Percentiles rank a stretch among this genome's conserved stretches.
These are phyloP conservation scores for Phytopythium chamaehyphon DNA, from an alignment of 352 stramenopile genomes.

Conservation along the genomic window DNA sequence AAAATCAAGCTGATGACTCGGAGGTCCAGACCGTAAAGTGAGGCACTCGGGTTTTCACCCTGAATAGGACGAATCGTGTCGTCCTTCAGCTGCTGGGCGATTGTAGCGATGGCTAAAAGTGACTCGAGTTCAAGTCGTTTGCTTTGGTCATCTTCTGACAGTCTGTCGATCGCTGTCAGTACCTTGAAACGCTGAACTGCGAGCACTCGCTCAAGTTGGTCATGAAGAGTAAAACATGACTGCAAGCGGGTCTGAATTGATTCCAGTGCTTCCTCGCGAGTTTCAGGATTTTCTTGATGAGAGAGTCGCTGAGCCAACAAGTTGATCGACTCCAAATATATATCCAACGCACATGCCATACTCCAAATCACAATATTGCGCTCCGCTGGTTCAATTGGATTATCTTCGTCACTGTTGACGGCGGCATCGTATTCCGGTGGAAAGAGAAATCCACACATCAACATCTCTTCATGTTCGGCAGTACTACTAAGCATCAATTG, in stretches of 20 bases:
- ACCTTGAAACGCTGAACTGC: slow-evolving; percentile 25
- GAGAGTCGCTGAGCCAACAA: slow-evolving; percentile 21
- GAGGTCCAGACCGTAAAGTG: slow-evolving; percentile 52
- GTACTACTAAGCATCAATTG: slow-evolving; percentile 33
- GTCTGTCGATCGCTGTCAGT: slow-evolving; percentile 7
- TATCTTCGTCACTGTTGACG: slow-evolving; percentile 7
- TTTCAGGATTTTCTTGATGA: background rate
- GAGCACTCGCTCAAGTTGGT: slow-evolving; percentile 36
- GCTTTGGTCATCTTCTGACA: slow-evolving; percentile 5
- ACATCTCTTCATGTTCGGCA: slow-evolving; percentile 24
- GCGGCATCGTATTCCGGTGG: slow-evolving; percentile 14
- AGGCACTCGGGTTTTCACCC: slow-evolving; percentile 25
- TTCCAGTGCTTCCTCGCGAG: background rate
- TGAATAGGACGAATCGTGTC: slow-evolving; percentile 24
- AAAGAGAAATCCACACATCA: slow-evolving; percentile 50
- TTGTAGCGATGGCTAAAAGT: slow-evolving; percentile 22
- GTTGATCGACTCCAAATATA: slow-evolving; percentile 36
- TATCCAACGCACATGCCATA: slow-evolving; percentile 41
- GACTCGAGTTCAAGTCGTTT: slow-evolving; percentile 21
- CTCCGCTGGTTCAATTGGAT: slow-evolving; percentile 11
- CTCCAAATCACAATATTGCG: slow-evolving; percentile 42
- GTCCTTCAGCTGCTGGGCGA: slow-evolving; percentile 31
- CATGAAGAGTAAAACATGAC: slow-evolving; percentile 39
- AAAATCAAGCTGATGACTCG: slow-evolving; percentile 47
- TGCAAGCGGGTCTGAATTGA: slow-evolving; percentile 17